phyloP scores from a whole-genome alignment of 805 yeast species.

The Kregervanrija delftensis region DNA sequence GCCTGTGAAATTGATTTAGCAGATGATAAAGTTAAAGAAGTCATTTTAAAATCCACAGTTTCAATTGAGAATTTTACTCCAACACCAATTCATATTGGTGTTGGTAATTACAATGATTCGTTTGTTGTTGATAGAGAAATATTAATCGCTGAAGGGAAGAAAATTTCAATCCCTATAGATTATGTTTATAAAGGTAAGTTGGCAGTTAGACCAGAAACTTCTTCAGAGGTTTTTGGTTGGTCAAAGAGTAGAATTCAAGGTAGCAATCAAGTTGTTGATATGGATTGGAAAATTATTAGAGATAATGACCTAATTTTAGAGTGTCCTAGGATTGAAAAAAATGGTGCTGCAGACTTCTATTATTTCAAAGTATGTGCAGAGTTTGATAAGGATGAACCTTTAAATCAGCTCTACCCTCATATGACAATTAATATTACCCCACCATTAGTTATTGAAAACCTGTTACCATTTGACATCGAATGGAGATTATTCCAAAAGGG shows the following conservation, averaged over 20 bases:
- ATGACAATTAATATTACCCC: constrained; percentile 72
- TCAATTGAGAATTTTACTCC: constrained; percentile 62
- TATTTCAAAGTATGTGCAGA: constrained; percentile 69
- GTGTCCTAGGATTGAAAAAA: constrained; percentile 41
- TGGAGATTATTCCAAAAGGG: constrained; percentile 75
- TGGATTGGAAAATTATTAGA: constrained; percentile 61
- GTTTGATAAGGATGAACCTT: constrained; percentile 59
- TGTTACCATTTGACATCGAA: constrained; percentile 73
- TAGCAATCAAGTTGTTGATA: constrained; percentile 8
- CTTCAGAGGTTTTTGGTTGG: constrained; percentile 54
- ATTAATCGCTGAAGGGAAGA: constrained; percentile 46
- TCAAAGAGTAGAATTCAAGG: constrained; percentile 38
- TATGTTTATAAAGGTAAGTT: constrained; percentile 53
- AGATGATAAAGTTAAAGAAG: constrained; percentile 71
- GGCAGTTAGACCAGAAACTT: constrained; percentile 54
- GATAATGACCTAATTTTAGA: constrained; percentile 46
- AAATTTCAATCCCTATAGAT: constrained; percentile 69
- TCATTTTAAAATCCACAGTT: constrained; percentile 72
- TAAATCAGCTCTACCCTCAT: constrained; percentile 76
- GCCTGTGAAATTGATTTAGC: constrained; percentile 65
- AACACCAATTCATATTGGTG: constrained; percentile 42
- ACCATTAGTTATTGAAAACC: constrained; percentile 78
- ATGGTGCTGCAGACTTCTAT: constrained; percentile 29
- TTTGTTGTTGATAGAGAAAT: constrained; percentile 27
- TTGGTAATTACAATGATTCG: constrained; percentile 27